phyloP scores from a whole-genome alignment of 768 basidiomycete species.

The Tylopilus vinaceipallidus region DNA sequence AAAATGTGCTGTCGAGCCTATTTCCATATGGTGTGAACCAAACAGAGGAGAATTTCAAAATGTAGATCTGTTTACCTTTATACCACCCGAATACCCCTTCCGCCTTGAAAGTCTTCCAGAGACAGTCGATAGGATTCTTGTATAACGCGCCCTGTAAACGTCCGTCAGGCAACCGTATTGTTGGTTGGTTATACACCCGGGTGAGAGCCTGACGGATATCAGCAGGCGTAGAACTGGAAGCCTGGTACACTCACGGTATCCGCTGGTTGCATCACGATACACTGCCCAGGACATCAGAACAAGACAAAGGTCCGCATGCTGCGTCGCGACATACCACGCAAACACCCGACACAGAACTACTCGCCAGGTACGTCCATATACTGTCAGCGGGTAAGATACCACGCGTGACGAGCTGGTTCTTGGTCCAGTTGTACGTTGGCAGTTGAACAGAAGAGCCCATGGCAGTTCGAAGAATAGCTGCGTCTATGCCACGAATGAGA shows the following conservation, averaged over 20 bases:
- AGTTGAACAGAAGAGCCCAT: conserved; percentile 97
- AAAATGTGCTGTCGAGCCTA: conserved; percentile 93
- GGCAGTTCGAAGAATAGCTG: conserved; percentile 88
- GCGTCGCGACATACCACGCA: conserved; percentile 70
- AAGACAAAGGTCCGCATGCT: background rate
- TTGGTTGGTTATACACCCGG: conserved; percentile 95
- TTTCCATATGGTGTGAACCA: background rate
- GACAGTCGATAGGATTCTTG: conserved; percentile 90
- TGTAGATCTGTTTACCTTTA: conserved; percentile 56
- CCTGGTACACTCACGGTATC: conserved; percentile 63
- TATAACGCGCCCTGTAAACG: conserved; percentile 74
- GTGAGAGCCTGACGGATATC: conserved; percentile 64
- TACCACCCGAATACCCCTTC: conserved; percentile 96
- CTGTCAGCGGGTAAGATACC: conserved; percentile 74
- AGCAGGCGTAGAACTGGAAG: background rate
- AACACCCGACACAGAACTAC: conserved; percentile 84
- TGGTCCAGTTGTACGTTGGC: conserved; percentile 93
- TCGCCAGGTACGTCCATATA: conserved; percentile 82
- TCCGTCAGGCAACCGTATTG: conserved; percentile 66
- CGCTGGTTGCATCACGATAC: conserved; percentile 92
- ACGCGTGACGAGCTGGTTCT: conserved; percentile 67
- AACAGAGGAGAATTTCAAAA: background rate
- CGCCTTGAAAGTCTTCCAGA: conserved; percentile 91
- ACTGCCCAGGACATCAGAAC: conserved; percentile 40
- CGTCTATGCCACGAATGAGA: conserved; percentile 86